Base-by-base conservation (phyloP, 2,329 filamentous ascomycete species). In the Canariomyces notabilis region DNA sequence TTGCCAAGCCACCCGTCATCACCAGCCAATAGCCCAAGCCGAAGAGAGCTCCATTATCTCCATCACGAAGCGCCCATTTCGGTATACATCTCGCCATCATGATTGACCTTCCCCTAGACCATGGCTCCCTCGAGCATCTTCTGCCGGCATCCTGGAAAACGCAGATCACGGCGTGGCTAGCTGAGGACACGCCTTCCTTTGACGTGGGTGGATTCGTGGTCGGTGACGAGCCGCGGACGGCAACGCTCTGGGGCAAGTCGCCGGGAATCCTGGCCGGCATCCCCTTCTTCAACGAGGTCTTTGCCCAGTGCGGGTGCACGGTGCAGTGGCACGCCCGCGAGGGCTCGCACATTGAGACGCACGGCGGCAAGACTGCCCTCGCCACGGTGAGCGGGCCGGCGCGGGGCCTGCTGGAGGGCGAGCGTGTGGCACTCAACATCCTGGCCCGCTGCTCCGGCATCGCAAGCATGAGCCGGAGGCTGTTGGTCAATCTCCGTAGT, bases 191-290 rank as follows among this genome's bases (percentile, higher is more conserved):
- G 3, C 93, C 93, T 4, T 93, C 88, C 43, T 91, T 95, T 69
- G 93, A 98, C 74, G 96, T 95, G 65, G 93, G 88, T 60, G 93
- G 93, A 50, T 98, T 95, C 67, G 93, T 98, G 6, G 93, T 98
- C 19, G 93, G 93, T 53, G 80, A 86, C 32, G 70, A 69, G 21
- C 67, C 71, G 7, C 78, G 79, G 48, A 79, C 75, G 12, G 83
- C 83, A 16, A 85, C 79, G 4, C 75, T 87, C 32, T 84, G 78
- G 68, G 80, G 76, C 50, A 87, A 87, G 64, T 82, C 79, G n/a
- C 64, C 72, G 3, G 93, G 93, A 52, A 76, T 97, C 39, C 74
- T 98, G 37, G 93, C 93, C 33, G 93, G 93, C 46, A 80, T 93
- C 3, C 93, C 93, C 2, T 98, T 98, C 72, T 90, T 97, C 72